These are phyloP conservation scores for Dichotomopilus funicola DNA, from an alignment of 2,329 filamentous ascomycete genomes.

Conservation along the genomic window DNA sequence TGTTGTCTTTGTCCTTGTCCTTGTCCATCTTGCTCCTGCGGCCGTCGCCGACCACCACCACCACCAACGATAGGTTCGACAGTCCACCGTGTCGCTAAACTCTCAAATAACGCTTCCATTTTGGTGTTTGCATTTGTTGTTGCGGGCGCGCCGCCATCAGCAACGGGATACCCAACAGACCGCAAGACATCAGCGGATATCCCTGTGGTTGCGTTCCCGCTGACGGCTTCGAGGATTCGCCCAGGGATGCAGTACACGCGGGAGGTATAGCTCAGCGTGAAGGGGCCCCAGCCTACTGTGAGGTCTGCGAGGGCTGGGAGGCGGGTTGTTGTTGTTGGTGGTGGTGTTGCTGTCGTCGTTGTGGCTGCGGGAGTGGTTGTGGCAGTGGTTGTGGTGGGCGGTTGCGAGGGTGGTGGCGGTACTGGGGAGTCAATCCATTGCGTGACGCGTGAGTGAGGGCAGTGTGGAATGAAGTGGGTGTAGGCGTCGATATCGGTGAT, in stretches of 20 bases:
- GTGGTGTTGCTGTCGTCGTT: neutral
- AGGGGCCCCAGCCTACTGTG: conserved; percentile 75
- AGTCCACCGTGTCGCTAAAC: conserved; percentile 64
- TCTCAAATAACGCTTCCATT: conserved; percentile 52
- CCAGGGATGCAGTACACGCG: conserved; percentile 70
- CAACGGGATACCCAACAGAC: conserved; percentile 22
- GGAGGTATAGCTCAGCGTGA: conserved; percentile 79
- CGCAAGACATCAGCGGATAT: conserved; percentile 32
- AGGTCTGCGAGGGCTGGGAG: conserved; percentile 69
- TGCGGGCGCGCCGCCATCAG: conserved; percentile 1
- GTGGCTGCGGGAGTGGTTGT: too few species aligned
- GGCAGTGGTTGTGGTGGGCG: conserved; percentile 31
- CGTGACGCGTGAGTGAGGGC: conserved; percentile 69
- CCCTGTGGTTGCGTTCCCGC: conserved; percentile 49
- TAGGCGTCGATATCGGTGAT: conserved; percentile 88
- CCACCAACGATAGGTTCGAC: conserved; percentile 37
- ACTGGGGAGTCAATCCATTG: conserved; percentile 50
- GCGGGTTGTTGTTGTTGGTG: neutral
- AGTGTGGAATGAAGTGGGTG: conserved; percentile 85
- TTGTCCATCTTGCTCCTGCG: too few species aligned
- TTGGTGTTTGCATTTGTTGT: conserved; percentile 12
- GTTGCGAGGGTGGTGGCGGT: neutral
- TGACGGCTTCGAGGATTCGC: conserved; percentile 68
- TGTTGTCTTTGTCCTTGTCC: conserved; percentile 8
- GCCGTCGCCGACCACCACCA: neutral